Conservation (phyloP, 108 stramenopile genomes). For the Chaetoceros tenuissimus region DNA sequence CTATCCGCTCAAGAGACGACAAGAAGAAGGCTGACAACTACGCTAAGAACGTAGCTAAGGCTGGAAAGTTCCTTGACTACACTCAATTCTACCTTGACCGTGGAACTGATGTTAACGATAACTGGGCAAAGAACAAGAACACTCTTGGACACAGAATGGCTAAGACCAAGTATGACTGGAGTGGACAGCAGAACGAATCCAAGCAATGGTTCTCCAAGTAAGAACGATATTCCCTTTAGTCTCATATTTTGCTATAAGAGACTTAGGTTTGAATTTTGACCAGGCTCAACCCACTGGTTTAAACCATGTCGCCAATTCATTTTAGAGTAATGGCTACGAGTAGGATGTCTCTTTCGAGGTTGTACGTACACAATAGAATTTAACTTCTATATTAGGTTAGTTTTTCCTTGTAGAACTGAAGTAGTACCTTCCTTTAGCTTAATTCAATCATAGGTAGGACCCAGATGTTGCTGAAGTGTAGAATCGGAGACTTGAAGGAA, state of each 20-base stretch:
- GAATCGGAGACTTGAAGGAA: too few species aligned
- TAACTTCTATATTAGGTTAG: too few species aligned
- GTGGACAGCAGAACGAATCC: constrained; percentile 26
- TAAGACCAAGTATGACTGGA: constrained; percentile 77
- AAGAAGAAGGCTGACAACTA: constrained; percentile 73
- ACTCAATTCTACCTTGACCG: constrained; percentile 67
- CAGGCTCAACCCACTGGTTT: too few species aligned
- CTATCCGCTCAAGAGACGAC: constrained; percentile 44
- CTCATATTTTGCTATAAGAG: not conserved
- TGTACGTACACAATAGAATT: too few species aligned
- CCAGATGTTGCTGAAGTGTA: too few species aligned
- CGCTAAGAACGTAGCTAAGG: constrained; percentile 67
- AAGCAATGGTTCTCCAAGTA: not conserved
- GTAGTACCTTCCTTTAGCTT: too few species aligned
- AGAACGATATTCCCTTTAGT: not conserved
- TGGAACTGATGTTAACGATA: constrained; percentile 48
- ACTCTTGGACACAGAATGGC: constrained; percentile 73
- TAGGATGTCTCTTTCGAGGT: not conserved
- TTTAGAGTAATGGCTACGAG: not conserved
- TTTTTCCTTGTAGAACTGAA: too few species aligned
- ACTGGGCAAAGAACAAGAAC: constrained; percentile 61
- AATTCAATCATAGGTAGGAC: too few species aligned
- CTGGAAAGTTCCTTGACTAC: constrained; percentile 73
- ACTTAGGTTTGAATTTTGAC: not conserved
- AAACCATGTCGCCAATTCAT: not conserved